phyloP scores from a whole-genome alignment of 192 early-diverging fungal species.

The Coemansia sp. region DNA sequence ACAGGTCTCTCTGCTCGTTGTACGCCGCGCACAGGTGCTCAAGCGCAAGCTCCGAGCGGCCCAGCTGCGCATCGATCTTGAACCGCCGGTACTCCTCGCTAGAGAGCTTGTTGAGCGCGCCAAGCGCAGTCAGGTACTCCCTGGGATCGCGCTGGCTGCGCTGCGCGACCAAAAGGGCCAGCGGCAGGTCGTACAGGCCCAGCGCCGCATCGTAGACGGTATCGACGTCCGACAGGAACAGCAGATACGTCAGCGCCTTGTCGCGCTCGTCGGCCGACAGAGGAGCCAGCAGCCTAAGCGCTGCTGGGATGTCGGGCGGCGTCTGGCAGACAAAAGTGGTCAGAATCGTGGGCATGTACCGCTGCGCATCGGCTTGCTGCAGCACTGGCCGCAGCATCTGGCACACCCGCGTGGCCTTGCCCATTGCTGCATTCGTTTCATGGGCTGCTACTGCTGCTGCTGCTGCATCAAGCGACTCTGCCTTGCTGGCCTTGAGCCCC shows the following conservation, averaged over 20 bases:
- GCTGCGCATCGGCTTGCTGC: constrained; percentile 26
- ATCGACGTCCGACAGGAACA: constrained; percentile 89
- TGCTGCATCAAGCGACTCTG: too few relatives aligned
- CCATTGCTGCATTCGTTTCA: too few relatives aligned
- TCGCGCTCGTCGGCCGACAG: constrained; percentile 63
- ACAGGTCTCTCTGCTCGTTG: constrained; percentile 18
- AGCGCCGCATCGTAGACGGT: constrained; percentile 86
- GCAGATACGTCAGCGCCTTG: constrained; percentile 80
- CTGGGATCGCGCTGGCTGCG: constrained; percentile 95
- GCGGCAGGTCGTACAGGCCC: constrained; percentile 89
- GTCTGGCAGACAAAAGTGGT: constrained; percentile 78
- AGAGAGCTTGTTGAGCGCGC: constrained; percentile 72
- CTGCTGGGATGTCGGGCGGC: constrained; percentile 79
- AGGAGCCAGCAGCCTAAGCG: constrained; percentile 63
- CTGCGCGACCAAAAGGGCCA: constrained; percentile 95
- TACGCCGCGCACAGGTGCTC: constrained; percentile 58
- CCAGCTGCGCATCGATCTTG: constrained; percentile 84
- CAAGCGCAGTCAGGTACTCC: constrained; percentile 89
- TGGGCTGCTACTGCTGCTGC: too few relatives aligned
- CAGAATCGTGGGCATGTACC: constrained; percentile 76
- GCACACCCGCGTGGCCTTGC: constrained; percentile 77
- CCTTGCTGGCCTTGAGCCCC: constrained; percentile 18
- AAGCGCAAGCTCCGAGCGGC: constrained; percentile 65
- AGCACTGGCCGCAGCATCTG: constrained; percentile 63
- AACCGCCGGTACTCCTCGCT: constrained; percentile 74